Evolutionary conservation across 1,139 yeast species (phyloP), one percentile per base, ranked within the genome.

Genomic region (Yamadazyma taylorii): DNA sequence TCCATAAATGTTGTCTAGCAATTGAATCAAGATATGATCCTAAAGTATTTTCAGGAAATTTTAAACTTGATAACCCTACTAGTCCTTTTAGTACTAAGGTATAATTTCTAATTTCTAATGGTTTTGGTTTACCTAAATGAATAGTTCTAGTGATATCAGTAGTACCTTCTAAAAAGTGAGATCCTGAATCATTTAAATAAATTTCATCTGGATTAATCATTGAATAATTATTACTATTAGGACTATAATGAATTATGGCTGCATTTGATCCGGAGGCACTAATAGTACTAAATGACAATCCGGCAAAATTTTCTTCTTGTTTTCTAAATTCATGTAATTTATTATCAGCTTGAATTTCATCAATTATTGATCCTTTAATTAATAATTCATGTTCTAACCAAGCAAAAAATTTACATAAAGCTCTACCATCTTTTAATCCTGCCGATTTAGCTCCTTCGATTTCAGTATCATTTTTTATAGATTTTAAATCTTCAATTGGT

Each of bases 81-180:
- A 90, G 88, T 7, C 98, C 98, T 67, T 92, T 90, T 50, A 94
- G 76, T 2, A 94, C 99, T 33, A 85, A 66, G 0, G 99, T 92
- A 61, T 88, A 92, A 43, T 88, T 85, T 39, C 72, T 72, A 29
- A 72, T 72, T 58, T 92, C 89, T 39, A 83, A 88, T 4, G 60
- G 58, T 0, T 79, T 61, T 19, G 97, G 97, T 5, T 60, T 61
- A 3, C 81, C 79, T 55, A 86, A 84, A 60, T 92, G 97, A 30
- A 87, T 57, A 0, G 98, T 92, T 61, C 99, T 80, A 3, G 99
- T 92, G 12, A 92, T 86, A 61, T 92, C 98, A 1, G 98, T 92
- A 1, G 98, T 92, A 24, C 98, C 99, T 46, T 90, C 97, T 35
- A 82, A 65, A 56, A 85, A 94, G 57, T 94, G 99, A 2, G 95